Evolutionary conservation across 441 rosid species (phyloP).

Genomic region (Syzygium syzygioides): DNA sequence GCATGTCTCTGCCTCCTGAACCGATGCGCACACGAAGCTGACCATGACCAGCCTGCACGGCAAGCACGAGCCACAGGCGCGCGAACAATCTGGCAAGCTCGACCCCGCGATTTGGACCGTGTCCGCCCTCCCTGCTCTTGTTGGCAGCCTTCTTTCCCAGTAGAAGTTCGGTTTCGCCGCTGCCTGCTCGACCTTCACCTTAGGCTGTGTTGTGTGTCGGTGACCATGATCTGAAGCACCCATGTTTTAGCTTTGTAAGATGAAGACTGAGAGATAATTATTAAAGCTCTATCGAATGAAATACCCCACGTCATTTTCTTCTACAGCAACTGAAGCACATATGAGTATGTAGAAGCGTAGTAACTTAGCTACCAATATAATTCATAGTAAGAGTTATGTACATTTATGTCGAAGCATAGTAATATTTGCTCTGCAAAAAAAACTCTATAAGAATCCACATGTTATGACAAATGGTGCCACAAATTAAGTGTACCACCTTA

Average conservation of each 20-base stretch:
- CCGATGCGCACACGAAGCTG: conserved; percentile 75
- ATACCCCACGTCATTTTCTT: neutral
- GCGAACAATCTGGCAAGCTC: conserved; percentile 83
- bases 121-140: conserved; percentile 32
- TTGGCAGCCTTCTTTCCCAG: conserved; percentile 12
- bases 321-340: neutral
- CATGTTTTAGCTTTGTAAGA: neutral
- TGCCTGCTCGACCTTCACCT: conserved; percentile 2
- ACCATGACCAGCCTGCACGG: conserved; percentile 87
- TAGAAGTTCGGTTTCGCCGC: conserved; percentile 15
- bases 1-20: conserved; percentile 83
- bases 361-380: neutral
- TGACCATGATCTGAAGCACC: conserved; percentile 24
- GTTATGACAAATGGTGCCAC: neutral
- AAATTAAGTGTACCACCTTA: neutral
- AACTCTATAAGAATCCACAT: neutral
- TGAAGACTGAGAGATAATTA: neutral
- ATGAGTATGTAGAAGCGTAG: neutral
- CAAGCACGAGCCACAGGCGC: conserved; percentile 86
- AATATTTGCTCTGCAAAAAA: neutral
- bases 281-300: neutral
- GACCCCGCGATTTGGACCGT: conserved; percentile 74
- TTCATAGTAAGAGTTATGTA: neutral
- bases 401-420: neutral
- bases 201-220: conserved; percentile 1